phyloP scores from a whole-genome alignment of 2,329 filamentous ascomycete species.

The Hymenoscyphus fructigenus region DNA sequence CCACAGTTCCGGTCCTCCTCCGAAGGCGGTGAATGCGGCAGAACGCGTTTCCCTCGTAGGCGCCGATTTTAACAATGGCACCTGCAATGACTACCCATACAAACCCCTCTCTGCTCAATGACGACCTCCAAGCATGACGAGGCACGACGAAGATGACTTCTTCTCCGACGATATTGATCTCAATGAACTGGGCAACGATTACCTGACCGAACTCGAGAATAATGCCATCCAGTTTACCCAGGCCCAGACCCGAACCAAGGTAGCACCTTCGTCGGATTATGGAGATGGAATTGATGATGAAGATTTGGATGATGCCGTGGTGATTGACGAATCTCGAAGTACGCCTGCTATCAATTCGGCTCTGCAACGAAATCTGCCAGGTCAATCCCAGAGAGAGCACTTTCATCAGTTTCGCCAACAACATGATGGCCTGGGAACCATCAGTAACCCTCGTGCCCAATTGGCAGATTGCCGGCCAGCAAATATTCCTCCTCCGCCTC shows the following conservation, averaged over 20 bases:
- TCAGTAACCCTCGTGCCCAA: slow-evolving; percentile 12
- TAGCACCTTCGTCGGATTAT: slow-evolving; percentile 38
- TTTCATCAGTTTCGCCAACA: slow-evolving; percentile 30
- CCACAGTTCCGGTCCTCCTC: neutral
- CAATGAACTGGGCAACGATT: slow-evolving; percentile 57
- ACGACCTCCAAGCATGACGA: slow-evolving; percentile 41
- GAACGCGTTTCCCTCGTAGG: neutral
- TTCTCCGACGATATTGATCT: slow-evolving; percentile 62
- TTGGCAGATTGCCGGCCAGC: slow-evolving; percentile 19
- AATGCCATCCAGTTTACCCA: slow-evolving; percentile 60
- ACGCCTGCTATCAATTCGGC: slow-evolving; percentile 22
- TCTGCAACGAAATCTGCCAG: slow-evolving; percentile 19
- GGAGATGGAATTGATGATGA: slow-evolving; percentile 38
- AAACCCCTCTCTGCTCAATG: slow-evolving; percentile 22
- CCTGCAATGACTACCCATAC: neutral
- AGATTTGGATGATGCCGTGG: slow-evolving; percentile 55
- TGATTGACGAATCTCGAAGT: slow-evolving; percentile 41
- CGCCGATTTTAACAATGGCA: neutral
- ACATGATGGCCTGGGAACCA: slow-evolving; percentile 25
- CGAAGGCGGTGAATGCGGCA: neutral
- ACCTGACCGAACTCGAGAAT: slow-evolving; percentile 62
- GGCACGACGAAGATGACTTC: slow-evolving; percentile 49
- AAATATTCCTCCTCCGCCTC: slow-evolving; percentile 12
- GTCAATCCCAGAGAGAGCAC: slow-evolving; percentile 25
- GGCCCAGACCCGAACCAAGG: slow-evolving; percentile 19